A percentile compares a stretch with the other conserved stretches of the same genome.
Conservation (phyloP, 768 basidiomycete genomes). For the Trametes gibbosa region DNA sequence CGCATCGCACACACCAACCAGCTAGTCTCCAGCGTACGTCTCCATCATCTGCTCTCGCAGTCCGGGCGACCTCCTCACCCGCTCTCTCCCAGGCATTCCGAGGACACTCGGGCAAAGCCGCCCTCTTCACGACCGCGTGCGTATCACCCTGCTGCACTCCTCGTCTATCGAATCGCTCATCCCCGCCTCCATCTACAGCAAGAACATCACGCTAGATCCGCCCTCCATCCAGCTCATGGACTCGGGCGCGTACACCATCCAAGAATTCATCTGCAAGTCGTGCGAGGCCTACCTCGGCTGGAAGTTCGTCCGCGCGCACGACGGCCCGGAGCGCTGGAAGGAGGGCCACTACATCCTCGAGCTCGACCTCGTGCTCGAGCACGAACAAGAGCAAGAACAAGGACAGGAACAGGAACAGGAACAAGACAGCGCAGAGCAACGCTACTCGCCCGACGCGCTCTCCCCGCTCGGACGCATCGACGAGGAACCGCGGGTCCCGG, state of each 20-base stretch:
- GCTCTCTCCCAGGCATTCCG: slow-evolving; percentile 39
- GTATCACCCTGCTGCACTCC: slow-evolving; percentile 21
- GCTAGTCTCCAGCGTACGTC: slow-evolving; percentile 23
- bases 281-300: slow-evolving; percentile 59
- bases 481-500: slow-evolving; percentile 30
- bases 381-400: too few relatives aligned
- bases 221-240: slow-evolving; percentile 57
- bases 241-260: slow-evolving; percentile 62
- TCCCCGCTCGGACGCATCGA: slow-evolving; percentile 28
- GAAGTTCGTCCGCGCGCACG: slow-evolving; percentile 59
- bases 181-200: slow-evolving; percentile 31
- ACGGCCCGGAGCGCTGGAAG: slow-evolving; percentile 60
- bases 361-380: slow-evolving; percentile 30
- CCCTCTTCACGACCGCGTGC: slow-evolving; percentile 55
- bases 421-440: slow-evolving; percentile 32
- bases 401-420: not conserved
- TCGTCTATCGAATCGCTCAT: not conserved
- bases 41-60: not conserved
- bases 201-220: slow-evolving; percentile 42
- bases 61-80: not conserved
- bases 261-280: slow-evolving; percentile 49
- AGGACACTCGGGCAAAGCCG: slow-evolving; percentile 58
- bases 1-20: slow-evolving; percentile 14
- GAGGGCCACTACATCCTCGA: slow-evolving; percentile 59
- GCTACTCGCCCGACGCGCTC: slow-evolving; percentile 36